These are phyloP conservation scores for Cutaneotrichosporon sp. DNA, from an alignment of 1,284 basidiomycete genomes.

Conservation along the genomic window DNA sequence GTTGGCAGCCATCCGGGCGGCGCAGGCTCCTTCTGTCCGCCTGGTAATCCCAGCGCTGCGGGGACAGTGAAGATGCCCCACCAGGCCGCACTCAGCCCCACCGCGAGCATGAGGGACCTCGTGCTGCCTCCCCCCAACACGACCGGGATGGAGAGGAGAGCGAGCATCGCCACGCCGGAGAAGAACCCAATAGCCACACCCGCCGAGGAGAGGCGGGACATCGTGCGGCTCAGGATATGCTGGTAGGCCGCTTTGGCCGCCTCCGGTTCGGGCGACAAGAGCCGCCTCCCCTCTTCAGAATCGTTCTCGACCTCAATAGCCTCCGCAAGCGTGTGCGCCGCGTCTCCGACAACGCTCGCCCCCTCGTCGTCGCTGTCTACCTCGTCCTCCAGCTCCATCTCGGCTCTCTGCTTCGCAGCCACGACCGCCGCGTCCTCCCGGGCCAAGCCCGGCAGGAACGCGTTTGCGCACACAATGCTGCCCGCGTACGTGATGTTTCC, in stretches of 20 bases:
- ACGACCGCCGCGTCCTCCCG: constrained; percentile 57
- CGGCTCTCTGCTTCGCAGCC: no score
- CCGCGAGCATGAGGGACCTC: constrained; percentile 66
- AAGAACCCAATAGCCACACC: constrained; percentile 80
- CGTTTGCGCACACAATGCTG: constrained; percentile 79
- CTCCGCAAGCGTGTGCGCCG: no score
- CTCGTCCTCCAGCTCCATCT: no score
- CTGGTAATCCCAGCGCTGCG: constrained; percentile 65
- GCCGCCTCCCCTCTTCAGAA: background rate
- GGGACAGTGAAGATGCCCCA: constrained; percentile 77
- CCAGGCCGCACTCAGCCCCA: constrained; percentile 74
- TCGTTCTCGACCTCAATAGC: no score
- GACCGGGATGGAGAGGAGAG: constrained; percentile 72
- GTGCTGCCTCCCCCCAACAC: constrained; percentile 63
- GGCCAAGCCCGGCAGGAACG: constrained; percentile 74
- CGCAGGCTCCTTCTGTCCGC: constrained; percentile 15
- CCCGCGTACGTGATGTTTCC: constrained; percentile 80
- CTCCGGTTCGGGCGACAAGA: no score
- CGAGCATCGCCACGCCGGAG: constrained; percentile 61
- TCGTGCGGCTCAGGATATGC: constrained; percentile 60
- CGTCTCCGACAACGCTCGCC: no score
- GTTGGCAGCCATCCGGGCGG: constrained; percentile 20
- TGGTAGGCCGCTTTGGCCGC: constrained; percentile 52
- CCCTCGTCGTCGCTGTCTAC: no score
- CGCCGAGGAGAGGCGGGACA: constrained; percentile 69